Conservation (phyloP, 2,329 filamentous ascomycete species). For the Monilinia fructicola region DNA sequence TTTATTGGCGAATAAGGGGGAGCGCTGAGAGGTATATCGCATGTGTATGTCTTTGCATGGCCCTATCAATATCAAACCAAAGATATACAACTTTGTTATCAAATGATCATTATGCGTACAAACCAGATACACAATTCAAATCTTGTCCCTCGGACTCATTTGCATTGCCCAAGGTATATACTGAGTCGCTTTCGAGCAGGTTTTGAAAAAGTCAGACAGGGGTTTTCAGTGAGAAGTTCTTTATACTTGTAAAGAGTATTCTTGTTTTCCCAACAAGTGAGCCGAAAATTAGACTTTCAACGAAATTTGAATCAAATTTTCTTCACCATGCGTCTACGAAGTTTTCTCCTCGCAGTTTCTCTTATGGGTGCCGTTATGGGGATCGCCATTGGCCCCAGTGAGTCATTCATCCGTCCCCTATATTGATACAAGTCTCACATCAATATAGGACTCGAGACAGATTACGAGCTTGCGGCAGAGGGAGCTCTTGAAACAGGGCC, state of each 20-base stretch:
- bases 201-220: not conserved
- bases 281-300: not conserved
- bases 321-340: not conserved
- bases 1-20: not conserved
- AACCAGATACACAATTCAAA: not conserved
- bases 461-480: not conserved
- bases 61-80: not conserved
- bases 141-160: not conserved
- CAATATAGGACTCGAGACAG: not conserved
- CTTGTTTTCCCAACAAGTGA: not conserved
- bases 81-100: not conserved
- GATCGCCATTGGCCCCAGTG: not conserved
- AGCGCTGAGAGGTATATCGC: not conserved
- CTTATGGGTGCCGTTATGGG: not conserved
- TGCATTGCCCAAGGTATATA: not conserved
- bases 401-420: not conserved
- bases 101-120: not conserved
- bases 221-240: not conserved
- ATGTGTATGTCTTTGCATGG: not conserved
- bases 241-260: not conserved
- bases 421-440: not conserved
- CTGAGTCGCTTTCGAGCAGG: not conserved
- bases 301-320: not conserved
- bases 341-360: constrained; percentile 4
- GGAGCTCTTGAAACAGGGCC: not conserved